phyloP scores from a whole-genome alignment of 805 yeast species.

The Debaryomyces prosopidis region DNA sequence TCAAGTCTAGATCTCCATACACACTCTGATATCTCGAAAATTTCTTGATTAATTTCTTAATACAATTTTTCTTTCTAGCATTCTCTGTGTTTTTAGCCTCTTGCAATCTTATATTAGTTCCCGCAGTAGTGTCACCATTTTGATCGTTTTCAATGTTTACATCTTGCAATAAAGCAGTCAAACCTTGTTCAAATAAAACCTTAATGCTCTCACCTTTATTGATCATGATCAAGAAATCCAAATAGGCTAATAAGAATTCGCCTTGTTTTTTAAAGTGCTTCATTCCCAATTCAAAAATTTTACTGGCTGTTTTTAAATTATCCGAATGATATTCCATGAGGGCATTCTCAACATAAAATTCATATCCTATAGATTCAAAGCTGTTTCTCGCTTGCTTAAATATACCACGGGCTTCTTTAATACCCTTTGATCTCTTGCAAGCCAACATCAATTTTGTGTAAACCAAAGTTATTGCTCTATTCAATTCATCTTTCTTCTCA shows the following conservation, averaged over 20 bases:
- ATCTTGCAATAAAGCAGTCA: constrained; percentile 50
- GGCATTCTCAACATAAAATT: constrained; percentile 81
- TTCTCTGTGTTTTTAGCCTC: constrained; percentile 15
- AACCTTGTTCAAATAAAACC: constrained; percentile 77
- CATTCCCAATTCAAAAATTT: constrained; percentile 78
- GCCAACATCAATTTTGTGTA: constrained; percentile 72
- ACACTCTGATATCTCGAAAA: constrained; percentile 46
- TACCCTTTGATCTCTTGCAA: constrained; percentile 65
- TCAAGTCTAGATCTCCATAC: constrained; percentile 46
- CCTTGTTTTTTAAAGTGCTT: constrained; percentile 55
- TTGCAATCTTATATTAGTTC: not conserved
- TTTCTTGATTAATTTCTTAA: constrained; percentile 35
- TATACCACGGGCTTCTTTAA: constrained; percentile 69
- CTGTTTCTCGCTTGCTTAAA: constrained; percentile 69
- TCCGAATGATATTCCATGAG: constrained; percentile 72
- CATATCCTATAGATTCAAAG: constrained; percentile 62
- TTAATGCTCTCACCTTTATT: constrained; percentile 76
- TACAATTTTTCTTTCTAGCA: constrained; percentile 21
- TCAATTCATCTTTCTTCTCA: constrained; percentile 21
- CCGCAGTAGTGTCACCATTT: not conserved
- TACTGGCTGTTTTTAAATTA: constrained; percentile 66
- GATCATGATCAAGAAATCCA: constrained; percentile 66
- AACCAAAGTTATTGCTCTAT: constrained; percentile 56
- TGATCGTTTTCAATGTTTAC: constrained; percentile 27
- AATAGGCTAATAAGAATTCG: constrained; percentile 64